Percentiles rank a stretch among this genome's conserved stretches.
Conservation (phyloP, 2,329 filamentous ascomycete genomes). For the Fusarium chaquense region DNA sequence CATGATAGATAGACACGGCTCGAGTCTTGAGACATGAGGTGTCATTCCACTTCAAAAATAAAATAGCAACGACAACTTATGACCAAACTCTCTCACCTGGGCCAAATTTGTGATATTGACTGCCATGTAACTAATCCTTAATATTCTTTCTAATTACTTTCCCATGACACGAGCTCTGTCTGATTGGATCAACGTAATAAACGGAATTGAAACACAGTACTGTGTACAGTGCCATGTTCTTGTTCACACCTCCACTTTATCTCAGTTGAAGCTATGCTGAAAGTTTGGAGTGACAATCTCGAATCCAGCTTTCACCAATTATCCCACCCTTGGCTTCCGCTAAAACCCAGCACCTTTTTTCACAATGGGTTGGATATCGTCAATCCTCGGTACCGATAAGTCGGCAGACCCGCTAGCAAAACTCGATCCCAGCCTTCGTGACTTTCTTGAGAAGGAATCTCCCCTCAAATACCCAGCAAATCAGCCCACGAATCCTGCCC, state of each 20-base stretch:
- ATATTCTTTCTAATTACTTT: background rate
- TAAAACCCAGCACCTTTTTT: background rate
- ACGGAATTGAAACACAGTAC: conserved; percentile 31
- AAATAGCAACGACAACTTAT: conserved; percentile 16
- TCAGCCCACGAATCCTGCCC: conserved; percentile 38
- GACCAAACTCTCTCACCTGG: background rate
- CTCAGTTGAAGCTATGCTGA: conserved; percentile 34
- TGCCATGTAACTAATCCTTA: background rate
- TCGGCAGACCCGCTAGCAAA: conserved; percentile 72
- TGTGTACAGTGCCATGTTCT: conserved; percentile 30
- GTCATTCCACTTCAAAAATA: conserved; percentile 1
- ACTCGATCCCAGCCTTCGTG: conserved; percentile 84
- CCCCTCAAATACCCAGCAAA: conserved; percentile 73
- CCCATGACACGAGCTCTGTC: background rate
- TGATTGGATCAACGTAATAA: background rate
- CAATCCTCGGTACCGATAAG: conserved; percentile 62
- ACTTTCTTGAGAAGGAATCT: conserved; percentile 86
- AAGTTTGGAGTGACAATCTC: conserved; percentile 29
- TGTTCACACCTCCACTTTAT: conserved; percentile 38
- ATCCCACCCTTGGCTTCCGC: background rate
- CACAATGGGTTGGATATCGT: conserved; percentile 69
- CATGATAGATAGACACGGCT: conserved; percentile 11
- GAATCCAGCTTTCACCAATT: conserved; percentile 11
- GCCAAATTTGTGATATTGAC: background rate
- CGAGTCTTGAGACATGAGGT: background rate